Evolutionary conservation across 441 rosid genomes (phyloP), one percentile per base, ranked within the genome.

Genomic region (Populus hybrid): DNA sequence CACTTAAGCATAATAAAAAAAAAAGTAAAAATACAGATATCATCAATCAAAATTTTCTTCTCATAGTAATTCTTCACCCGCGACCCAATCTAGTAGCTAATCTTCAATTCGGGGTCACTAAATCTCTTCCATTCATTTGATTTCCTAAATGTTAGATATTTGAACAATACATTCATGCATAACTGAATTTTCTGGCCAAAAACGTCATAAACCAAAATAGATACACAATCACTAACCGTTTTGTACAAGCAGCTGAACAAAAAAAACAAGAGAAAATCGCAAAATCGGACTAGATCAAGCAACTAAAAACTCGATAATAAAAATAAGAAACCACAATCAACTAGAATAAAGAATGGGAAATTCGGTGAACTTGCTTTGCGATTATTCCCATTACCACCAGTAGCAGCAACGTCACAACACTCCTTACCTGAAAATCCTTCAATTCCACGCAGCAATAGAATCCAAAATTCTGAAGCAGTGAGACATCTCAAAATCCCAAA

Each of bases 391-490:
- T 79, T 56, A 29, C 31, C 31, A 29, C 31, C 31, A 29, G 4
- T 29, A 29, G 31, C 31, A 29, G 31, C 31, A 29, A 29, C 31
- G 40, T 81, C 71, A 75, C 42, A 29, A 29, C 61, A 74, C 26
- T 16, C n/a, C n/a, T 50, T 53, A 18, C n/a, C 21, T 53, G 6
- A 53, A 35, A 68, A 76, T 74, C 76, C 83, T 83, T 71, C 65
- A 71, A 72, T 64, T 74, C 80, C 80, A 84, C 77, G 72, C 78
- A 72, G 76, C 72, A 36, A 66, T 45, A 40, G 67, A 72, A 76
- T 64, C 73, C 68, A 45, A 71, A 76, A 78, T 64, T 68, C 71
- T 63, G 64, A 64, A 45, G 38, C 23, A 74, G 35, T 24, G 23
- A 35, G 66, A 73, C 69, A 74, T 79, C 63, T 71, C 68, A 26